Base-by-base conservation (phyloP, 129 eudicot species). In the Tagetes erecta region DNA sequence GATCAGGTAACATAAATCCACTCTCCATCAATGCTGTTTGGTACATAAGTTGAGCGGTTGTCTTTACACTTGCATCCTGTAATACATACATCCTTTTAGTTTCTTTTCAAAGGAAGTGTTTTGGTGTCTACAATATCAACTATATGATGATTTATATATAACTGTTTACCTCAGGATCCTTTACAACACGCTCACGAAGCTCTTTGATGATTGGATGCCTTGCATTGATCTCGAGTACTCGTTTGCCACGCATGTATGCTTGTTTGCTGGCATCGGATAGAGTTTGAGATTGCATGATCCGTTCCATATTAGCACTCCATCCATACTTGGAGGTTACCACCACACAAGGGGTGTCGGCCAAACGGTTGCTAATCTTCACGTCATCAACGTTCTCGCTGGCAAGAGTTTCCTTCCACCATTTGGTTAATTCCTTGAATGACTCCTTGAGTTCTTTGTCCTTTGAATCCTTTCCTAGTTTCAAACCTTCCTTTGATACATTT, bases 251-350 rank as follows among this genome's bases (percentile, higher is more conserved):
- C 99, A 94, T 94, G 79, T 94, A 94, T 2, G 99, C 97, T 84
- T 94, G 97, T 77, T 91, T 94, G 82, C 78, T 88, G n/a, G 99
- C 89, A 80, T 91, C 99, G 0, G 97, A 91, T 1, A 94, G 80
- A 38, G 99, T 94, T 70, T 94, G 99, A 6, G 99, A 91, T 58
- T 94, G 96, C 99, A 94, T 94, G 76, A 94, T 94, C 70, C 97
- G 79, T 71, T 94, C 99, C 99, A 94, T 94, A 68, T 91, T 90
- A 4, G 99, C 81, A 80, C 99, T 94, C 99, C 99, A 94, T 6
- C 99, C 99, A 64, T 74, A 94, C 67, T 94, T 94, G 0, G 97
- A 91, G 8, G 99, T 94, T 57, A 94, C 99, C 8, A 94, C 99
- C 10, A 94, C 97, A 77, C 99, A 94, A 27, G 99, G 99, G 50